These are phyloP conservation scores for Beauveria asiatica DNA, from an alignment of 2,329 filamentous ascomycete species.

Conservation along the genomic window DNA sequence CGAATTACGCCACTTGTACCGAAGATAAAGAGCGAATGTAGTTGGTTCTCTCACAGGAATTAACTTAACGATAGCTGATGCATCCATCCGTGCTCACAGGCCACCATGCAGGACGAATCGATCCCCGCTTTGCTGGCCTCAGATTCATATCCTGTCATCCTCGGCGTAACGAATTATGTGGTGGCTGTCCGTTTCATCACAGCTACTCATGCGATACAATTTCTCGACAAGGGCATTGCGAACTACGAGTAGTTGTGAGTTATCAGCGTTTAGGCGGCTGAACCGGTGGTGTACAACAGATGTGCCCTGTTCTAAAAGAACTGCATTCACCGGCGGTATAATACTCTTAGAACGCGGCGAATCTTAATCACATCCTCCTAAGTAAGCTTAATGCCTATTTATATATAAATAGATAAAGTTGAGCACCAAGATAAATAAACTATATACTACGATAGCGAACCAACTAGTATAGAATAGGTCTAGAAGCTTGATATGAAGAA, in stretches of 20 bases:
- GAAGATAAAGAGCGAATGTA: slow-evolving; percentile 5
- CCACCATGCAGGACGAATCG: background rate
- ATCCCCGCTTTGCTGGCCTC: too few species aligned
- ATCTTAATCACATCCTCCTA: slow-evolving; percentile 33
- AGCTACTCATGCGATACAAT: background rate
- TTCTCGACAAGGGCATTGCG: background rate
- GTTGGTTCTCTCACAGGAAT: slow-evolving; percentile 1
- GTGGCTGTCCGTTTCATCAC: background rate
- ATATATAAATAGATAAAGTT: slow-evolving; percentile 31
- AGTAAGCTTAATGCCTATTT: slow-evolving; percentile 31
- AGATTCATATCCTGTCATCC: background rate
- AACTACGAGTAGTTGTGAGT: background rate
- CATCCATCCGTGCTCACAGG: background rate
- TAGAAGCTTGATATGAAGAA: too few species aligned
- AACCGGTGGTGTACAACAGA: slow-evolving; percentile 43
- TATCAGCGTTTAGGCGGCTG: slow-evolving; percentile 26
- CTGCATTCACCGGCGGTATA: slow-evolving; percentile 31
- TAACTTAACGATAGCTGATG: background rate
- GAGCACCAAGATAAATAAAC: slow-evolving; percentile 38
- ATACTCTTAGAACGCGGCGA: slow-evolving; percentile 28
- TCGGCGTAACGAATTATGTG: slow-evolving; percentile 5
- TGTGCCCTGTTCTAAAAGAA: slow-evolving; percentile 25
- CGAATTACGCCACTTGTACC: background rate
- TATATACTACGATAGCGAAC: slow-evolving; percentile 38
- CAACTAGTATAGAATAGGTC: slow-evolving; percentile 11